Evolutionary conservation across 257 asterid species (phyloP).

Genomic region (Lycium ferocissimum): DNA sequence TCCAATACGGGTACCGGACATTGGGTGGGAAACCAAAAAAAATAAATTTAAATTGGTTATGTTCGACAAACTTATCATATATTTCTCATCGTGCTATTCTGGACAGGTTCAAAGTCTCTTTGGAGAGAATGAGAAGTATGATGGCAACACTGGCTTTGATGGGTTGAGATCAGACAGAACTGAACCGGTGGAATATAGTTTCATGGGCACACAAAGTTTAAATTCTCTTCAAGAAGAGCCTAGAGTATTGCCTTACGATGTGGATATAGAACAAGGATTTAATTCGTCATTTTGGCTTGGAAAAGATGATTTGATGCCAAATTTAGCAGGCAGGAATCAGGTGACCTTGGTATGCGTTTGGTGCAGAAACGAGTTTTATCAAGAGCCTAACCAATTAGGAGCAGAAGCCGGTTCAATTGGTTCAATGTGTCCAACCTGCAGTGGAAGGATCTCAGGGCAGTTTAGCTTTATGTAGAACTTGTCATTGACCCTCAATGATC

Average conservation of each 20-base stretch:
- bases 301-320: slow-evolving; percentile 61
- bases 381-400: slow-evolving; percentile 55
- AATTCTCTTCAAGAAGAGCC: slow-evolving; percentile 57
- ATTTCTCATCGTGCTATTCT: slow-evolving; percentile 24
- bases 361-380: slow-evolving; percentile 69
- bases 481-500: not conserved
- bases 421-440: slow-evolving; percentile 66
- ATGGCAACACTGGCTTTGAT: slow-evolving; percentile 39
- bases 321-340: slow-evolving; percentile 42
- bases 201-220: slow-evolving; percentile 67
- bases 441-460: slow-evolving; percentile 46
- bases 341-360: slow-evolving; percentile 62
- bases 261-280: slow-evolving; percentile 52
- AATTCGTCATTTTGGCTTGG: slow-evolving; percentile 72
- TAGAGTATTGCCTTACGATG: slow-evolving; percentile 50
- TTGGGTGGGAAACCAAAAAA: no score
- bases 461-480: slow-evolving; percentile 29
- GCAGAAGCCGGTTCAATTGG: slow-evolving; percentile 65
- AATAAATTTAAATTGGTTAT: slow-evolving; percentile 15
- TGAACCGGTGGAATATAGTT: slow-evolving; percentile 76
- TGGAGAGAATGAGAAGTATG: slow-evolving; percentile 47
- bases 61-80: slow-evolving; percentile 30
- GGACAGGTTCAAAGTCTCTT: slow-evolving; percentile 59
- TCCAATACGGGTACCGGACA: no score
- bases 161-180: slow-evolving; percentile 53